A percentile compares a stretch with the other conserved stretches of the same genome.
Conservation (phyloP, 129 eudicot genomes). For the Lonicera japonica region DNA sequence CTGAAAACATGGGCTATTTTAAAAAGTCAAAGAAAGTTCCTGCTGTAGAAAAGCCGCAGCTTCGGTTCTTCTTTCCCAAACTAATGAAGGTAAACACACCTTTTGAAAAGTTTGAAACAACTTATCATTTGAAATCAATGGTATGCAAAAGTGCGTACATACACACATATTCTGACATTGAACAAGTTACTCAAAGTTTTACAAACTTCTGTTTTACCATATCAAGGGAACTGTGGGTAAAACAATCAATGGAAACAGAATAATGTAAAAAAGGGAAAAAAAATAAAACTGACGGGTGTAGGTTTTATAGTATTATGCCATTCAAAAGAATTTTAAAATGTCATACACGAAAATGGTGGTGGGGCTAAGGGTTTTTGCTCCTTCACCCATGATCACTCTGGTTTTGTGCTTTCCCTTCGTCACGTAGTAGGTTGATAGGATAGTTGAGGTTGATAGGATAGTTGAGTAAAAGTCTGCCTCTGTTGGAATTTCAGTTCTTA, state of each 20-base stretch:
- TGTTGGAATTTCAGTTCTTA: background rate
- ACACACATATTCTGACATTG: background rate
- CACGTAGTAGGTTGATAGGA: background rate
- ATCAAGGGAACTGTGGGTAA: background rate
- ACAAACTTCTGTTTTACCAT: background rate
- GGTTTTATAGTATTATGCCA: background rate
- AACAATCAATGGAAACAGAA: background rate
- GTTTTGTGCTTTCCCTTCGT: too few relatives aligned
- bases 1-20: constrained; percentile 23
- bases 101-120: too few relatives aligned
- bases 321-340: too few relatives aligned
- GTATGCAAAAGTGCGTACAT: too few relatives aligned
- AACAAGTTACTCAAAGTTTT: background rate
- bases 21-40: constrained; percentile 35
- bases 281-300: background rate
- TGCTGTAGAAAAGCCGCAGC: constrained; percentile 41
- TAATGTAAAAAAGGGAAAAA: background rate
- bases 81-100: constrained; percentile 54
- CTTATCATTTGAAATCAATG: too few relatives aligned
- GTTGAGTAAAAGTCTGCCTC: background rate
- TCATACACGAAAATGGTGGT: too few relatives aligned
- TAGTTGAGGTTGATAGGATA: background rate
- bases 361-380: too few relatives aligned
- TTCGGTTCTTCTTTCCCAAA: constrained; percentile 71
- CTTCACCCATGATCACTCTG: too few relatives aligned